Conservation (phyloP, 2,329 filamentous ascomycete genomes). For the Colletotrichum spinosum region DNA sequence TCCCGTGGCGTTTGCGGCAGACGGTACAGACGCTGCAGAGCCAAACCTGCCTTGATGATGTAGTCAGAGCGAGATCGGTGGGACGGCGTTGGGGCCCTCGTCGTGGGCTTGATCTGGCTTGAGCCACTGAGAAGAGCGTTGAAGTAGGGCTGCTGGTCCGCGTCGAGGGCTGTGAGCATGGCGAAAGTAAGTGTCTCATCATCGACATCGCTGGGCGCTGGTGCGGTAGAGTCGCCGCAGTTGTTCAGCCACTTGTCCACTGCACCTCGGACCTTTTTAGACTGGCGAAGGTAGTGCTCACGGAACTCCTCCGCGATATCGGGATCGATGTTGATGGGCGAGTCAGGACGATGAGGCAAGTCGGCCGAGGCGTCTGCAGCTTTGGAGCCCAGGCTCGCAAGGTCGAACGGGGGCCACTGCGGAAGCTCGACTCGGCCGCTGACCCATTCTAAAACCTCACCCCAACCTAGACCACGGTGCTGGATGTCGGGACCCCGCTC, state of each 20-base stretch:
- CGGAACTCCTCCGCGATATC: slow-evolving; percentile 95
- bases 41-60: slow-evolving; percentile 78
- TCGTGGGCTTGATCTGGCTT: slow-evolving; percentile 65
- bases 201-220: slow-evolving; percentile 88
- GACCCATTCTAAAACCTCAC: slow-evolving; percentile 92
- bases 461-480: slow-evolving; percentile 87
- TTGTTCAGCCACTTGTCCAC: slow-evolving; percentile 91
- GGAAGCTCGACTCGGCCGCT: slow-evolving; percentile 89
- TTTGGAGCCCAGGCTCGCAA: slow-evolving; percentile 71
- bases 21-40: slow-evolving; percentile 88
- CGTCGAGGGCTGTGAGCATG: slow-evolving; percentile 86
- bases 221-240: slow-evolving; percentile 79
- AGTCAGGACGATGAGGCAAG: slow-evolving; percentile 65
- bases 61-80: slow-evolving; percentile 77
- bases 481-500: slow-evolving; percentile 67
- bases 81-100: slow-evolving; percentile 76
- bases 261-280: slow-evolving; percentile 89
- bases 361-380: slow-evolving; percentile 72
- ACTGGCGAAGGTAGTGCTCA: slow-evolving; percentile 91
- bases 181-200: slow-evolving; percentile 95
- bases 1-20: slow-evolving; percentile 80
- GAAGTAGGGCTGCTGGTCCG: slow-evolving; percentile 82
- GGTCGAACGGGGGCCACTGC: slow-evolving; percentile 87
- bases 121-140: slow-evolving; percentile 79
- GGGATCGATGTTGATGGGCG: slow-evolving; percentile 83